Evolutionary conservation across 192 early-diverging fungal genomes (phyloP), one percentile per base, ranked within the genome.

Genomic region (Rhizophagus prolifer): DNA sequence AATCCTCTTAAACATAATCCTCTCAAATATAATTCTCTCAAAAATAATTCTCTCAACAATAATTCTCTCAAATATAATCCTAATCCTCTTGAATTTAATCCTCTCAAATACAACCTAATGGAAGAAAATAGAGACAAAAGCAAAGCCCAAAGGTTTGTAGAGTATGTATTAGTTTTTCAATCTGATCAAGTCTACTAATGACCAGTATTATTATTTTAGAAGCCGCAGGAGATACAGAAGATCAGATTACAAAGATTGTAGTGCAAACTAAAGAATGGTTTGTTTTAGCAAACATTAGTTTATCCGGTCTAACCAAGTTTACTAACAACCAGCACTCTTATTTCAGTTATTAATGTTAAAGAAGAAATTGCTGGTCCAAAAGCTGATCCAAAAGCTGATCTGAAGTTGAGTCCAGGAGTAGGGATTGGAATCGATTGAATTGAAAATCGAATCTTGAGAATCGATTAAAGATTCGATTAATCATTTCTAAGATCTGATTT

Each of bases 101-200:
- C 70, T 71, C 50, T 47, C 70, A 26, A 71, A 71, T 71, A 71
- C 70, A 71, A 71, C 50, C 70, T 71, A 71, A 71, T 71, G 47
- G 47, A 36, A 4, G 34, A 0, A 36, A 36, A 36, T 36, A 36
- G 34, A 36, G 34, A 4, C 41, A 41, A 41, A 41, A 41, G 9
- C 41, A 41, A 41, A 41, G 41, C 41, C 41, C 41, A 41, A n/a
- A 41, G 41, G 41, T 41, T 41, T 41, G 41, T 41, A 41, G 41
- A 41, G 41, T 41, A 41, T 41, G 41, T 41, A 41, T 41, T 41
- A 41, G 41, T 41, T 41, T 41, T 41, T 41, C 41, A 41, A 41
- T 41, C 41, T 41, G 5, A 36, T 36, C 5, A 36, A 36, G 34
- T 36, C 41, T 58, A 46, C 46, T 71, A 41, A 71, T 7, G 70